Evolutionary conservation across 495 filamentous ascomycete species (phyloP).

Genomic region (Xylaria curta): DNA sequence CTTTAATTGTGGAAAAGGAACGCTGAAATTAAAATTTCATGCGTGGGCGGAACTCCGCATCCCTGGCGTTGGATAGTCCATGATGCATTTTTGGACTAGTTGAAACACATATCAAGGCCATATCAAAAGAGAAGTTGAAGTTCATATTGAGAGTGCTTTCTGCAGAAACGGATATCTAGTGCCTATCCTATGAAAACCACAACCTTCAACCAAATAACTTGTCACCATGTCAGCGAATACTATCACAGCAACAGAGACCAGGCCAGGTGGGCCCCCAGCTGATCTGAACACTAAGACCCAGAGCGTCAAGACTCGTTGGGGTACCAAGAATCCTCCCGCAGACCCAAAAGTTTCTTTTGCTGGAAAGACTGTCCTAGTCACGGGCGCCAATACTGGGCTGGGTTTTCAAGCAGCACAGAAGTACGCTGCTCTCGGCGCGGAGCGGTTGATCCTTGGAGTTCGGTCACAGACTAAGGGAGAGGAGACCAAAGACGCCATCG

Average conservation of each 20-base stretch:
- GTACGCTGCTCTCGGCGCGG: slow-evolving; percentile 45
- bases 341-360: slow-evolving; percentile 28
- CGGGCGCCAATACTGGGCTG: slow-evolving; percentile 59
- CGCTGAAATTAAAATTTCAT: no score
- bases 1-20: no score
- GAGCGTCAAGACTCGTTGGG: neutral
- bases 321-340: slow-evolving; percentile 1
- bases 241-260: neutral
- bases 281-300: slow-evolving; percentile 1
- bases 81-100: no score
- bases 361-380: slow-evolving; percentile 55
- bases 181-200: no score
- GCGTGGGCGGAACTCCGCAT: no score
- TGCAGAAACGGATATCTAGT: no score
- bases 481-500: slow-evolving; percentile 43
- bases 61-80: no score
- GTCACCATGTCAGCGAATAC: neutral
- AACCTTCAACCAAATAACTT: no score
- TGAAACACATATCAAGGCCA: no score
- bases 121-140: no score
- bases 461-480: slow-evolving; percentile 49
- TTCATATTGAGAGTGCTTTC: no score
- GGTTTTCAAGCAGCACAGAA: slow-evolving; percentile 55
- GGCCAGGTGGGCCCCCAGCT: neutral
- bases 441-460: slow-evolving; percentile 53